Conservation (phyloP, 768 basidiomycete genomes). For the Xerocomellus chrysenteron region DNA sequence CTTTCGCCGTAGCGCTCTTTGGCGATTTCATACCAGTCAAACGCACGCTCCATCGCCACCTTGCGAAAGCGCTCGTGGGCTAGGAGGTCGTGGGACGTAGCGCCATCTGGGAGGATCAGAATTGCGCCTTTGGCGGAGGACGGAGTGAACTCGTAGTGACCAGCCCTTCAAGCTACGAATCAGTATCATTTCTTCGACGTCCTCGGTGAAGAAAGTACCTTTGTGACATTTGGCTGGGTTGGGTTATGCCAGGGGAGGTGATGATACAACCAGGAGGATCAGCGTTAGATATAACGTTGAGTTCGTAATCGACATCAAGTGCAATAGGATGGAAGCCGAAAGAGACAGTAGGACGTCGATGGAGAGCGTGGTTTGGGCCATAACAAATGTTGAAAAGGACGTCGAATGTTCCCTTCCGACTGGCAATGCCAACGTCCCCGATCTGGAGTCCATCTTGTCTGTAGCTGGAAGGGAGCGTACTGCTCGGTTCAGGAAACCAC, state of each 20-base stretch:
- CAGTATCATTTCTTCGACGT: background rate
- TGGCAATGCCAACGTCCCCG: slow-evolving; percentile 35
- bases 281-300: background rate
- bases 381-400: slow-evolving; percentile 33
- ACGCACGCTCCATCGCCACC: no score
- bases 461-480: slow-evolving; percentile 22
- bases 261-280: background rate
- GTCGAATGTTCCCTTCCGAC: slow-evolving; percentile 23
- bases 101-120: slow-evolving; percentile 30
- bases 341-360: background rate
- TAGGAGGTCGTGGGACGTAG: slow-evolving; percentile 13
- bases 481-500: slow-evolving; percentile 29
- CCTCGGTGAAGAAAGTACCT: background rate
- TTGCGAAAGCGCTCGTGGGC: slow-evolving; percentile 4
- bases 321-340: background rate
- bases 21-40: no score
- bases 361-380: background rate
- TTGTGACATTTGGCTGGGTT: background rate
- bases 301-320: background rate
- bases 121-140: slow-evolving; percentile 24
- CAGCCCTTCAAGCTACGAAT: background rate
- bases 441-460: slow-evolving; percentile 27
- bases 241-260: background rate
- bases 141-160: background rate
- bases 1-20: no score